A percentile compares a stretch with the other conserved stretches of the same genome.
phyloP scores from a whole-genome alignment of 2,329 filamentous ascomycete species.

The Monilinia fructicola region DNA sequence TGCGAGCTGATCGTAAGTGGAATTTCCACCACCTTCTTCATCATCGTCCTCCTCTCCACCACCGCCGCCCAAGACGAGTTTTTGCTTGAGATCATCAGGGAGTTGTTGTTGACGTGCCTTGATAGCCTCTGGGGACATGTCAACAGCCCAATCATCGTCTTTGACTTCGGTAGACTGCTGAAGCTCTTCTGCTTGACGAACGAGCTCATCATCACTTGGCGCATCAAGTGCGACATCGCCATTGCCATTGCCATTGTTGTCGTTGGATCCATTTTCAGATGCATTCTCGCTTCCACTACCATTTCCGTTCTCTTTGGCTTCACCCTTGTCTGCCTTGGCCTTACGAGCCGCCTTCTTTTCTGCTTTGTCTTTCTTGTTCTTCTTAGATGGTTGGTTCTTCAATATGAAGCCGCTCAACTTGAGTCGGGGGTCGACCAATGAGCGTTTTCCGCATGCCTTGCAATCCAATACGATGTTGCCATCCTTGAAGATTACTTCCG shows the following conservation, averaged over 20 bases:
- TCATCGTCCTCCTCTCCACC: constrained; percentile 80
- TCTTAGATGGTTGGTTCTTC: constrained; percentile 91
- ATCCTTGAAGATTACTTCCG: constrained; percentile 92
- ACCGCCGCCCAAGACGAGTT: constrained; percentile 74
- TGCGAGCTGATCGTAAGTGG: constrained; percentile 84
- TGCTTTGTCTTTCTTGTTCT: constrained; percentile 97
- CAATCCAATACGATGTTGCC: constrained; percentile 90
- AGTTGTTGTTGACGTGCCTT: constrained; percentile 91
- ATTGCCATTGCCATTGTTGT: constrained; percentile 41
- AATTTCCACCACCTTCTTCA: constrained; percentile 71
- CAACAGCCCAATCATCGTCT: constrained; percentile 92
- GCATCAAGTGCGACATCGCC: constrained; percentile 61
- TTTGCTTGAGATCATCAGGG: constrained; percentile 91
- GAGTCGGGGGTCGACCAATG: constrained; percentile 85
- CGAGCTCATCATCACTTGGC: constrained; percentile 89
- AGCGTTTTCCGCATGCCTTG: constrained; percentile 96
- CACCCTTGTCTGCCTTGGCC: constrained; percentile 52
- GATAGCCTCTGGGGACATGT: constrained; percentile 93
- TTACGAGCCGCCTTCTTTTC: constrained; percentile 87
- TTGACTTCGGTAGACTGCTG: constrained; percentile 66
- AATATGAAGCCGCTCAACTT: constrained; percentile 97
- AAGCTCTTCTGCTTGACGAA: constrained; percentile 72
- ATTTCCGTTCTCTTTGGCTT: constrained; percentile 52
- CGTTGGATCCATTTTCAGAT: constrained; percentile 56
- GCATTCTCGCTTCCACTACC: constrained; percentile 65